Conservation (phyloP, 1,284 basidiomycete genomes). For the Sporisorium iseilematis-ciliati region DNA sequence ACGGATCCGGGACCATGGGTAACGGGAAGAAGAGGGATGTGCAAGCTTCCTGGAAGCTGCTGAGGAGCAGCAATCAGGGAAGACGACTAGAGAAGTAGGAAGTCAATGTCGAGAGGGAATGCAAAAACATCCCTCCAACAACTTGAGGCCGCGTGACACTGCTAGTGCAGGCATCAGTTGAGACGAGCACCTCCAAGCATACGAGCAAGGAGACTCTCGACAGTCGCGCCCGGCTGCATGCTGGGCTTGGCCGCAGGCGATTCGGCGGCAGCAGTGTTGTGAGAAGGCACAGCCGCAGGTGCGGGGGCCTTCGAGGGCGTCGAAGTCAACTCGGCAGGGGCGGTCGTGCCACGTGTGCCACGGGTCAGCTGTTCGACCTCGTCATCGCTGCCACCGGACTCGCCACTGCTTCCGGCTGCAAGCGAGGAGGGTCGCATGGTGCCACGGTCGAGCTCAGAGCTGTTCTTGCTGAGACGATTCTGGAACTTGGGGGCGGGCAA, state of each 20-base stretch:
- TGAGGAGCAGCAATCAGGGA: not conserved
- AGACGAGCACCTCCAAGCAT: constrained; percentile 53
- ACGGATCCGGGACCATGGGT: constrained; percentile 1
- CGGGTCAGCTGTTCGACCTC: constrained; percentile 38
- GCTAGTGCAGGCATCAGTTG: constrained; percentile 2
- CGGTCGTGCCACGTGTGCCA: constrained; percentile 47
- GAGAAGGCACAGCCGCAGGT: constrained; percentile 19
- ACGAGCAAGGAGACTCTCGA: constrained; percentile 56
- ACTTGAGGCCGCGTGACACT: not conserved
- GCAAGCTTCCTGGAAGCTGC: not conserved
- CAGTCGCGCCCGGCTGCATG: constrained; percentile 49
- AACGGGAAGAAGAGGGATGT: not conserved
- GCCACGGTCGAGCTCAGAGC: constrained; percentile 30
- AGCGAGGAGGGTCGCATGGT: constrained; percentile 32
- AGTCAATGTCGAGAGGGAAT: not conserved
- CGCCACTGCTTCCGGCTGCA: constrained; percentile 35
- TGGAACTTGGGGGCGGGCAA: constrained; percentile 61
- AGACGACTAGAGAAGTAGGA: not conserved
- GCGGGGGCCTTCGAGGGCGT: constrained; percentile 38
- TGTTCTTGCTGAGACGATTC: constrained; percentile 44
- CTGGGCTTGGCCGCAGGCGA: constrained; percentile 33
- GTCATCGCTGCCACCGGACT: constrained; percentile 43
- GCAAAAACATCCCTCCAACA: not conserved
- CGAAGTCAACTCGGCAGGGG: constrained; percentile 42
- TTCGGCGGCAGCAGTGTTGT: constrained; percentile 17